These are phyloP conservation scores for Candida sithepensis DNA, from an alignment of 805 yeast genomes.

Conservation along the genomic window DNA sequence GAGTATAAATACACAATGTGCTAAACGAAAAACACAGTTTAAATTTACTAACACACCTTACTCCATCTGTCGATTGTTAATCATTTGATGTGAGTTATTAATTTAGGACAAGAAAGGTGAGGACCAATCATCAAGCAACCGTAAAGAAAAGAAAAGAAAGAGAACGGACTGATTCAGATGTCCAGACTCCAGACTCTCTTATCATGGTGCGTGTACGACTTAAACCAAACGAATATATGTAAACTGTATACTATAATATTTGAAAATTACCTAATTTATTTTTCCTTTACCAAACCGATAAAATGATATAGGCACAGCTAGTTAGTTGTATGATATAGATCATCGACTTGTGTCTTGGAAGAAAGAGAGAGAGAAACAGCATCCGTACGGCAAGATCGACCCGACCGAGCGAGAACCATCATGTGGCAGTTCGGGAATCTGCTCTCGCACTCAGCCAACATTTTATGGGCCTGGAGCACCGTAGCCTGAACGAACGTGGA, in stretches of 20 bases:
- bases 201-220: not conserved
- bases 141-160: constrained; percentile 2
- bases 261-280: not conserved
- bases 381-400: too few species aligned
- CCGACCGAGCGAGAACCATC: too few species aligned
- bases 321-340: too few species aligned
- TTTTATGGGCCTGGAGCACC: too few species aligned
- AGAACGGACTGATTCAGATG: not conserved
- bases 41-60: not conserved
- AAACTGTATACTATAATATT: not conserved
- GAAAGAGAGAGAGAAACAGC: too few species aligned
- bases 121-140: not conserved
- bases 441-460: too few species aligned
- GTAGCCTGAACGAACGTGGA: not conserved
- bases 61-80: not conserved
- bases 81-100: not conserved
- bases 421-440: too few species aligned
- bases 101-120: not conserved
- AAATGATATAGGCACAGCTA: too few species aligned
- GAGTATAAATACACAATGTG: too few species aligned
- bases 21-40: too few species aligned
- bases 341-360: too few species aligned
- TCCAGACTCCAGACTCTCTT: not conserved
- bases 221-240: not conserved
- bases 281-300: not conserved